Conservation (phyloP, 176 grass and related monocot species). For the Bothriochloa decipiens region DNA sequence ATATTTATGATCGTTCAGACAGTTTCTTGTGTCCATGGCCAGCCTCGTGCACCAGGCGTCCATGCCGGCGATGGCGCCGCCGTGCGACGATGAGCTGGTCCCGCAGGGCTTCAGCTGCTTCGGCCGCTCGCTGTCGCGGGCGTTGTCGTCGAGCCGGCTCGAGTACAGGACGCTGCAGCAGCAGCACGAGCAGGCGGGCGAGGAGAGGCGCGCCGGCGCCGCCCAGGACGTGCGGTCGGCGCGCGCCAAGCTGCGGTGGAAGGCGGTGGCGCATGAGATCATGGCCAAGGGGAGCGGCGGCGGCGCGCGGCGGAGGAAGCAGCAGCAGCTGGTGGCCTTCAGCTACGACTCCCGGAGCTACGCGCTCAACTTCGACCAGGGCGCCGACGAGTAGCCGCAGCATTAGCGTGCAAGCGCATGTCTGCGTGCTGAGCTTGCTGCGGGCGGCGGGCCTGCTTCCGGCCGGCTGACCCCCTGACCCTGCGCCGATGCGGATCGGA, state of each 20-base stretch:
- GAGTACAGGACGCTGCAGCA: conserved; percentile 46
- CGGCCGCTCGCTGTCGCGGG: conserved; percentile 56
- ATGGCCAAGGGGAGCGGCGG: conserved; percentile 34
- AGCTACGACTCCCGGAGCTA: conserved; percentile 69
- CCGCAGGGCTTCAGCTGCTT: conserved; percentile 59
- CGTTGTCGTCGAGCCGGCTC: conserved; percentile 44
- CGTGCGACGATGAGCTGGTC: conserved; percentile 44
- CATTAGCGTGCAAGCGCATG: neutral
- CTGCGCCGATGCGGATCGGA: neutral
- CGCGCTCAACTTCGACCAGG: conserved; percentile 68
- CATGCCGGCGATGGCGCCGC: conserved; percentile 17
- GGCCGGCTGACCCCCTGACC: neutral
- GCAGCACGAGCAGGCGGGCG: neutral
- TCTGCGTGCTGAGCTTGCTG: conserved; percentile 1
- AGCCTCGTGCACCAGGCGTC: conserved; percentile 57
- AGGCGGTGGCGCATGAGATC: conserved; percentile 57
- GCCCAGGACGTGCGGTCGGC: conserved; percentile 50
- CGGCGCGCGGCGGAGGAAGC: conserved; percentile 35
- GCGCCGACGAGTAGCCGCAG: conserved; percentile 35
- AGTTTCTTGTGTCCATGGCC: conserved; percentile 34
- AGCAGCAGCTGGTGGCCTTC: conserved; percentile 41
- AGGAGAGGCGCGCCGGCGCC: conserved; percentile 32
- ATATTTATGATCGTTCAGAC: neutral
- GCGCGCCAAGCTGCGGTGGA: conserved; percentile 59
- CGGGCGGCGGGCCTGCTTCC: neutral